phyloP scores from a whole-genome alignment of 148 eudicot genomes.

The Heliosperma pusillum region DNA sequence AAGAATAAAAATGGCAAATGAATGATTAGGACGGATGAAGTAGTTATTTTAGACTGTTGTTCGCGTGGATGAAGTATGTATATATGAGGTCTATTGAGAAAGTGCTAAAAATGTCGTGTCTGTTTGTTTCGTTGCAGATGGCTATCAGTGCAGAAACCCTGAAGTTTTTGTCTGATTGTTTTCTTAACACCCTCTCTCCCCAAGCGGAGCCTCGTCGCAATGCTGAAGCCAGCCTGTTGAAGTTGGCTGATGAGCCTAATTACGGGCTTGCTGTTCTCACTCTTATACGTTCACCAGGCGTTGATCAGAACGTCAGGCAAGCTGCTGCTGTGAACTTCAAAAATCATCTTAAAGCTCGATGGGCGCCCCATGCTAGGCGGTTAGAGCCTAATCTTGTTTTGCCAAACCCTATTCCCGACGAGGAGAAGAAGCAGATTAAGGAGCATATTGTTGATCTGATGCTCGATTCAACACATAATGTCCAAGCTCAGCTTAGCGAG shows the following conservation, averaged over 20 bases:
- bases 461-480: conserved; percentile 51
- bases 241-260: conserved; percentile 62
- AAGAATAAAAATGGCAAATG: no score
- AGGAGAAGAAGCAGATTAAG: conserved; percentile 79
- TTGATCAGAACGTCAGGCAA: conserved; percentile 66
- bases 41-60: no score
- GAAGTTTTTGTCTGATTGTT: conserved; percentile 69
- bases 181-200: conserved; percentile 80
- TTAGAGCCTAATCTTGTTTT: conserved; percentile 26
- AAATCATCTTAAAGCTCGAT: conserved; percentile 70
- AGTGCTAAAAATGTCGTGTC: background rate
- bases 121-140: conserved; percentile 33
- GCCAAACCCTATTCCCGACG: conserved; percentile 40
- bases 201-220: conserved; percentile 67
- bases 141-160: conserved; percentile 66
- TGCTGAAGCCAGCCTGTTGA: conserved; percentile 63
- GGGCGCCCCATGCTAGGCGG: conserved; percentile 44
- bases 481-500: conserved; percentile 84
- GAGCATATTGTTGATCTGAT: conserved; percentile 66
- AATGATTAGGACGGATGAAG: no score
- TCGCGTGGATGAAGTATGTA: no score
- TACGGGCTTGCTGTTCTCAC: conserved; percentile 80
- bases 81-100: background rate
- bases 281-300: conserved; percentile 43
- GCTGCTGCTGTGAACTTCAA: conserved; percentile 91